Evolutionary conservation across 2,329 filamentous ascomycete species (phyloP).

Genomic region (Aspergillus thermomutatus): DNA sequence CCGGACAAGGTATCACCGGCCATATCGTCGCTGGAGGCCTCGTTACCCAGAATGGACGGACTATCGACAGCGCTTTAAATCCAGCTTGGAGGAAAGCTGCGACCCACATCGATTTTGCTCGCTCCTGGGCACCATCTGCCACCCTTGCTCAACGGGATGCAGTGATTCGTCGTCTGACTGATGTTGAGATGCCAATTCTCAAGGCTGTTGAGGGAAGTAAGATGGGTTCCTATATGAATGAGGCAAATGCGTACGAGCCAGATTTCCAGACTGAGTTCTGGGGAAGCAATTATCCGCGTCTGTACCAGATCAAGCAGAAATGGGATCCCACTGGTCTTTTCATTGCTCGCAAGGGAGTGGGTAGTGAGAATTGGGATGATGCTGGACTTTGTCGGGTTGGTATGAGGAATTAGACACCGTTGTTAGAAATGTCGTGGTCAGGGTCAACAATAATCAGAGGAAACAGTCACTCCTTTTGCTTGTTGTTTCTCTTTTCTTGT

Average conservation of each 20-base stretch:
- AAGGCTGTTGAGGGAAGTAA: neutral
- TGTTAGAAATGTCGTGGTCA: no score
- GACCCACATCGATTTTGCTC: neutral
- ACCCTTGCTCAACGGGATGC: neutral
- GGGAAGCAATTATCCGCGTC: constrained; percentile 31
- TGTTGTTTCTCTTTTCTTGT: no score
- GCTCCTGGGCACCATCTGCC: neutral
- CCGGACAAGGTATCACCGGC: neutral
- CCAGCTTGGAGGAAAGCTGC: neutral
- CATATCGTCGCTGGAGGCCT: neutral
- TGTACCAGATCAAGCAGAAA: constrained; percentile 29
- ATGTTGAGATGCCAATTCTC: neutral
- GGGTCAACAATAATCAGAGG: no score
- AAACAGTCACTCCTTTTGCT: no score
- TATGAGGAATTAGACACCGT: neutral
- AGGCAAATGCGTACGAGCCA: constrained; percentile 40
- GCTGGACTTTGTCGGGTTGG: constrained; percentile 16
- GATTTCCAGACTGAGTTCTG: constrained; percentile 41
- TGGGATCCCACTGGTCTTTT: constrained; percentile 32
- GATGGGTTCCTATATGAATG: constrained; percentile 37
- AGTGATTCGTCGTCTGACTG: neutral
- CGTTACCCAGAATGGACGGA: neutral
- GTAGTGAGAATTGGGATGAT: constrained; percentile 26
- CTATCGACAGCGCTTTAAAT: neutral
- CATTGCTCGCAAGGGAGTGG: constrained; percentile 19